phyloP scores from a whole-genome alignment of 352 stramenopile species.

The Phytophthora multivora region DNA sequence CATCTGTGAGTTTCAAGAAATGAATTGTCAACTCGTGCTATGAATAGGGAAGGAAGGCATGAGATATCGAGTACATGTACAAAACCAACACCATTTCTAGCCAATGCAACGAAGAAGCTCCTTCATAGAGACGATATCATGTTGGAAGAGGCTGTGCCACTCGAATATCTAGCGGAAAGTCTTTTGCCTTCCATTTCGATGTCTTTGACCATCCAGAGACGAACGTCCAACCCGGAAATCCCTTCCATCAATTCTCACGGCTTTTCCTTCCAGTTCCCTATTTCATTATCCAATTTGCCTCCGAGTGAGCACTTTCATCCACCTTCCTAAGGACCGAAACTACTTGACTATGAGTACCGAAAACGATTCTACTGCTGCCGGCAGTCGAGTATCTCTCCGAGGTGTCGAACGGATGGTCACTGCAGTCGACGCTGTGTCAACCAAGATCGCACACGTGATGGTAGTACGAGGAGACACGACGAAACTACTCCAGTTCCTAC shows the following conservation, averaged over 20 bases:
- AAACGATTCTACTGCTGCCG: constrained; percentile 6
- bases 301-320: constrained; percentile 9
- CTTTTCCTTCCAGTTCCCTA: neutral
- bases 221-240: too few species aligned
- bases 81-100: too few species aligned
- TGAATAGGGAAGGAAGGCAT: constrained; percentile 8
- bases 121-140: constrained; percentile 21
- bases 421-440: constrained; percentile 24
- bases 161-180: constrained; percentile 10
- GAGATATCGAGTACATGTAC: too few species aligned
- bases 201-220: constrained; percentile 11
- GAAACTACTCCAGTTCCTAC: constrained; percentile 33
- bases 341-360: constrained; percentile 25
- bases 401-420: constrained; percentile 44
- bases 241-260: constrained; percentile 7
- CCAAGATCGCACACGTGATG: constrained; percentile 48
- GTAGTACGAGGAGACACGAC: constrained; percentile 28
- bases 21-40: constrained; percentile 12
- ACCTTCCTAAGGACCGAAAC: neutral
- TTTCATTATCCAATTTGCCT: constrained; percentile 20
- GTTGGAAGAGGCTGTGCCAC: constrained; percentile 1
- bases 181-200: constrained; percentile 19
- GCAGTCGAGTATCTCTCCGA: constrained; percentile 36
- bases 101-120: neutral
- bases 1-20: constrained; percentile 24